Conservation (phyloP, 1,139 yeast genomes). For the Eremothecium gossypii region DNA sequence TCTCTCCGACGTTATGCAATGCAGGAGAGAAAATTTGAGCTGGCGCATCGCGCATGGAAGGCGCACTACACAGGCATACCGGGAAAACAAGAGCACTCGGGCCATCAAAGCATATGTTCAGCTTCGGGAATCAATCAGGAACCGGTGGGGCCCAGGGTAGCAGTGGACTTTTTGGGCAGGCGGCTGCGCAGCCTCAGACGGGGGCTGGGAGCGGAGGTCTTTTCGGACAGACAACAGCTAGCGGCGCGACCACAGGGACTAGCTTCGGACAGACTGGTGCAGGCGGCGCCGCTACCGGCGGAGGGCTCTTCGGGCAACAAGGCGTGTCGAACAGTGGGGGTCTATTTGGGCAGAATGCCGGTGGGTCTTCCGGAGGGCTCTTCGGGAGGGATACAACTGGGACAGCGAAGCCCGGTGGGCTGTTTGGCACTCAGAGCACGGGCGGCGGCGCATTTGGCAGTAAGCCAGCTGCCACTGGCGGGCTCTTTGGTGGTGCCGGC, state of each 20-base stretch:
- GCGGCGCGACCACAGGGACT: slow-evolving; percentile 20
- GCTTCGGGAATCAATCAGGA: slow-evolving; percentile 9
- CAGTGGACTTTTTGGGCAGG: slow-evolving; percentile 6
- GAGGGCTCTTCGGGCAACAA: slow-evolving; percentile 4
- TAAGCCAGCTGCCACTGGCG: not conserved
- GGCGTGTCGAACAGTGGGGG: slow-evolving; percentile 12
- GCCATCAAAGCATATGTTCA: not conserved
- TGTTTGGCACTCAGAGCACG: slow-evolving; percentile 31
- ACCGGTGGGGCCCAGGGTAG: slow-evolving; percentile 6
- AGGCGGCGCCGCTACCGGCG: not conserved
- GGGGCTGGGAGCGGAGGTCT: slow-evolving; percentile 30
- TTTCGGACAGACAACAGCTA: slow-evolving; percentile 30
- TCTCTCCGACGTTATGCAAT: no score
- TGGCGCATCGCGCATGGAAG: no score
- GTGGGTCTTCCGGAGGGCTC: slow-evolving; percentile 15
- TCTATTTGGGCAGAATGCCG: slow-evolving; percentile 17
- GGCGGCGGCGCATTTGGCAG: slow-evolving; percentile 21
- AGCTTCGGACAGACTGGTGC: slow-evolving; percentile 25
- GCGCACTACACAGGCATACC: not conserved
- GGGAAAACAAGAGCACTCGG: not conserved
- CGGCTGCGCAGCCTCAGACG: not conserved
- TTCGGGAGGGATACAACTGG: slow-evolving; percentile 21
- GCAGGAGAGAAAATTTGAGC: no score
- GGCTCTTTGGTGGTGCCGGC: not conserved
- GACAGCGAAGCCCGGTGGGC: slow-evolving; percentile 27